These are phyloP conservation scores for Dioszegia aurantiaca DNA, from an alignment of 768 basidiomycete species.

Conservation along the genomic window DNA sequence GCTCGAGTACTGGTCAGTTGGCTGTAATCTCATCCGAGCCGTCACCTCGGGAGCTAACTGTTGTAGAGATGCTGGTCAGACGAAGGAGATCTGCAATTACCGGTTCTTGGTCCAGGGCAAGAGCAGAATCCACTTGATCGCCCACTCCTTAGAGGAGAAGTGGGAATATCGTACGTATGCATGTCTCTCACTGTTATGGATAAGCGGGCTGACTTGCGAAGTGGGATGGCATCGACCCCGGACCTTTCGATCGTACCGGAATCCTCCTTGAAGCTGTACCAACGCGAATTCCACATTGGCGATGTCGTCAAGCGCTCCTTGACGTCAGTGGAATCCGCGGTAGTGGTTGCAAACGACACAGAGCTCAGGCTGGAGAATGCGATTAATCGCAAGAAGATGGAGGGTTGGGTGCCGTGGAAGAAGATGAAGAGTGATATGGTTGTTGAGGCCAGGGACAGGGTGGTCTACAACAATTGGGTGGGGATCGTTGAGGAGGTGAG, in stretches of 20 bases:
- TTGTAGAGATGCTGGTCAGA: constrained; percentile 83
- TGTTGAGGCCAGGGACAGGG: constrained; percentile 69
- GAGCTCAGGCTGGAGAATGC: constrained; percentile 71
- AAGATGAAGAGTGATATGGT: constrained; percentile 62
- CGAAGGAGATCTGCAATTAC: constrained; percentile 64
- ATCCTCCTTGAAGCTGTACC: constrained; percentile 66
- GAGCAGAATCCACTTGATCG: constrained; percentile 65
- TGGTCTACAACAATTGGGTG: constrained; percentile 79
- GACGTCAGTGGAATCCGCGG: constrained; percentile 71
- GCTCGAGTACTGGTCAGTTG: constrained; percentile 67
- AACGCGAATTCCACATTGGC: constrained; percentile 72
- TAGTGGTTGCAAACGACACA: constrained; percentile 65
- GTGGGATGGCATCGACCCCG: background rate
- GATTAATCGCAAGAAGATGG: constrained; percentile 62
- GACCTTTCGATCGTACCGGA: constrained; percentile 70
- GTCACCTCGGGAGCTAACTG: background rate
- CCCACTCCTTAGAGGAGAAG: constrained; percentile 71
- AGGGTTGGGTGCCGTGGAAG: constrained; percentile 63
- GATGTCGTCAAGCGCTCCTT: constrained; percentile 77
- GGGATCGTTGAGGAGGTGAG: constrained; percentile 82
- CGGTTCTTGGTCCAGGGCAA: constrained; percentile 17
- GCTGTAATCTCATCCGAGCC: constrained; percentile 1
- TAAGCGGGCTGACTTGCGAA: no score
- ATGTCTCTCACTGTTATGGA: no score
- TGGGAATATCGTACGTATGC: constrained; percentile 59